A percentile compares a stretch with the other conserved stretches of the same genome.
phyloP scores from a whole-genome alignment of 257 asterid species.

The Solanum lignicaule region DNA sequence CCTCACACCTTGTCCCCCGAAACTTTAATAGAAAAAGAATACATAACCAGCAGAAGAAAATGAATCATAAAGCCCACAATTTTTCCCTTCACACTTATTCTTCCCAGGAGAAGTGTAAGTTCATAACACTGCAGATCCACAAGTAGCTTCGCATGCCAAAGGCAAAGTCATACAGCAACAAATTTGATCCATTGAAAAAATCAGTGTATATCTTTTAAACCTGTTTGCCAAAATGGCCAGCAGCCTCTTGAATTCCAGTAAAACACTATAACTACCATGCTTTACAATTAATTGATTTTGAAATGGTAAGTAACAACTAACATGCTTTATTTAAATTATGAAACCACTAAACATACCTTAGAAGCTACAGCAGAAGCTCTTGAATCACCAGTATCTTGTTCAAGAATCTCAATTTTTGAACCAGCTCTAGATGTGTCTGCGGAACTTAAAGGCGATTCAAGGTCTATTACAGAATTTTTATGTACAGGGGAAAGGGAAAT shows the following conservation, averaged over 20 bases:
- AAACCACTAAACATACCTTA: constrained; percentile 34
- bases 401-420: constrained; percentile 35
- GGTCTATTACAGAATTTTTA: constrained; percentile 45
- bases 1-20: background rate
- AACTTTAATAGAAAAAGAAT: background rate
- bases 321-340: background rate
- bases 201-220: background rate
- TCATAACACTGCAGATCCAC: background rate
- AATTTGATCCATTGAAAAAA: background rate
- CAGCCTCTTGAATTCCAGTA: background rate
- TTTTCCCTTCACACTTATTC: background rate
- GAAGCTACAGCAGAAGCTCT: constrained; percentile 28
- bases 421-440: constrained; percentile 43
- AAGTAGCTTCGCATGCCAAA: background rate
- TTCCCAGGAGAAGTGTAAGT: background rate
- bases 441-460: constrained; percentile 61
- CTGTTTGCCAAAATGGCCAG: background rate
- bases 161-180: background rate
- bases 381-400: constrained; percentile 74
- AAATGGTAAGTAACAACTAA: background rate
- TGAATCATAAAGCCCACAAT: background rate
- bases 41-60: background rate
- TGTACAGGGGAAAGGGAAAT: constrained; percentile 47
- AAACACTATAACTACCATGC: background rate
- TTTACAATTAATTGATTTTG: background rate